A percentile compares a stretch with the other conserved stretches of the same genome.
Conservation (phyloP, 176 grass and related monocot genomes). For the Neostapfia colusana region DNA sequence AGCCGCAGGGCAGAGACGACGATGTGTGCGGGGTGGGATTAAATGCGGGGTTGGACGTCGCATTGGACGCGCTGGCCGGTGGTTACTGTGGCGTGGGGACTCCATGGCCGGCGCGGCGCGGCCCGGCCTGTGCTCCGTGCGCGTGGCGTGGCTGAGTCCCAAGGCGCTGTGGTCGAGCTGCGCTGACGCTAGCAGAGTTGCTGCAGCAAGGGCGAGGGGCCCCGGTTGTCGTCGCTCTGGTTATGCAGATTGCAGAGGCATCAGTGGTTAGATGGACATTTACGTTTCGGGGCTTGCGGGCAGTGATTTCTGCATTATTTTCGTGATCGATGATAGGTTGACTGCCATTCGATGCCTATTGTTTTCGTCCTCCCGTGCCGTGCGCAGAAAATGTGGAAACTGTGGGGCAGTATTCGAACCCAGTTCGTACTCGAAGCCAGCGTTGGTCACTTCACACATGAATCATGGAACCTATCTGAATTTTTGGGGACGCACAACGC, state of each 20-base stretch:
- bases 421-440: background rate
- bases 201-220: background rate
- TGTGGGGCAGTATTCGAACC: background rate
- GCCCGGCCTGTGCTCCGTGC: background rate
- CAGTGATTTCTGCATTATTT: background rate
- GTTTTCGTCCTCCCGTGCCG: background rate
- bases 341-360: background rate
- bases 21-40: background rate
- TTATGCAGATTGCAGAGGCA: background rate
- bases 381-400: background rate
- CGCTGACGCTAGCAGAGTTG: background rate
- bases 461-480: background rate
- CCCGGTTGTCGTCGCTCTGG: background rate
- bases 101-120: background rate
- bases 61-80: background rate
- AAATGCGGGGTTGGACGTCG: slow-evolving; percentile 6
- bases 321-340: background rate
- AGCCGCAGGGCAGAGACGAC: background rate
- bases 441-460: background rate
- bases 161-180: background rate
- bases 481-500: background rate
- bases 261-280: background rate
- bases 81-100: background rate
- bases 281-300: background rate
- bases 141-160: background rate